Evolutionary conservation across 2,329 filamentous ascomycete genomes (phyloP), one percentile per base, ranked within the genome.

Genomic region (Ilyonectria robusta): DNA sequence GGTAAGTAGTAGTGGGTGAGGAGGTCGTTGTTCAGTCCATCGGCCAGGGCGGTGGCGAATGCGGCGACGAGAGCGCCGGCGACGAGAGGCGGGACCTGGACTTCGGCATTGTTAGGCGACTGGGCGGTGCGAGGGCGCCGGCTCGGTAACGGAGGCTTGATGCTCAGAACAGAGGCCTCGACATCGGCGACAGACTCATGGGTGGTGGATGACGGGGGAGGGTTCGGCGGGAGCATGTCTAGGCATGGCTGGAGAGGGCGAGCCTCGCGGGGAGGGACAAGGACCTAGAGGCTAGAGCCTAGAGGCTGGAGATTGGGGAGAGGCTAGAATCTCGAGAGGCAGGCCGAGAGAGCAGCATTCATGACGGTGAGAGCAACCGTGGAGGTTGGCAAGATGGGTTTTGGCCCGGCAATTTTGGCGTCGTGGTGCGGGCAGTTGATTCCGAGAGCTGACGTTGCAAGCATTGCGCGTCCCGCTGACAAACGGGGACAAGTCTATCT

Each of bases 1-100:
- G 75, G 68, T 7, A 80, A 71, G 61, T 82, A 82, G 47, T 82
- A 82, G 63, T 82, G 76, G 5, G 79, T 78, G 57, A 81, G 76
- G 21, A 82, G 77, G 21, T 79, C 78, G 70, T 81, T 80, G 59
- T 76, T 70, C 47, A 82, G 69, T 3, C 75, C 77, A 26, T 81
- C 78, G 35, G 77, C 78, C 53, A 82, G 69, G 31, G 78, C 73
- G 46, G 75, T 73, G 11, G 80, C 78, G 65, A 81, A 81, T n/a
- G 79, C 76, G 8, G 77, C 74, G 37, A 74, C 73, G 35, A 81
- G 65, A 4, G 79, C 78, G 31, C 80, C 80, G 17, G 79, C 78
- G 50, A 81, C 76, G 6, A 81, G 76, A 40, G 80, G 78, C 48
- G 80, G 79, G 0, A 81, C 69, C 50, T 79, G 75, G 46, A 81